Evolutionary conservation across 306 rosid species (phyloP), one percentile per base, ranked within the genome.

Genomic region (Medicago lupulina): DNA sequence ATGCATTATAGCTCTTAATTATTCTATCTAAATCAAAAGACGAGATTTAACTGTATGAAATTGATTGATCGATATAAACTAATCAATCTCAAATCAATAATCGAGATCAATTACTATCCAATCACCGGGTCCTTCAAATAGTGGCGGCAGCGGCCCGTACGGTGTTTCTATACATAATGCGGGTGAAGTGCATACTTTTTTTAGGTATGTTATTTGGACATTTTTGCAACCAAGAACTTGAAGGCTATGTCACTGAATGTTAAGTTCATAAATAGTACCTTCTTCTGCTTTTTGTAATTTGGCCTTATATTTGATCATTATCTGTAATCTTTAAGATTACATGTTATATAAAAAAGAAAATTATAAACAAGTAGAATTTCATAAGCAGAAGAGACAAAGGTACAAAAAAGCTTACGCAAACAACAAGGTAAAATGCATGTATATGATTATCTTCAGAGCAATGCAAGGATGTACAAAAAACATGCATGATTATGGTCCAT

Each of bases 401-500:
- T 21, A 57, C 63, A 57, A 57, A 57, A 60, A 6, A 10, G n/a
- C 2, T 12, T 3, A 41, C 5, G 2, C 67, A 31, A 36, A 63
- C 47, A 63, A 63, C 47, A 63, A 63, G 46, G 69, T 63, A 36
- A 21, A 61, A 61, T 61, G 67, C 67, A 76, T 51, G 61, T 2
- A 43, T 43, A 71, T 11, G 57, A 54, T 36, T 44, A 61, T 11
- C 46, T 63, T 44, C 9, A 67, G 41, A 23, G 68, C 25, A 63
- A 16, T 6, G 46, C 36, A 67, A 54, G 44, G 15, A 38, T 34
- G 71, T 21, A 40, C 15, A 34, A 6, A 44, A 62, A 63, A 47
- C 51, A 83, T 80, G 38, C 23, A 83, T 76, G 21, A 79, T 58
- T 28, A 58, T 76, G 84, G 63, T 54, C 39, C 53, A 80, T 84